phyloP scores from a whole-genome alignment of 1,139 yeast species.

The Candida sp. region DNA sequence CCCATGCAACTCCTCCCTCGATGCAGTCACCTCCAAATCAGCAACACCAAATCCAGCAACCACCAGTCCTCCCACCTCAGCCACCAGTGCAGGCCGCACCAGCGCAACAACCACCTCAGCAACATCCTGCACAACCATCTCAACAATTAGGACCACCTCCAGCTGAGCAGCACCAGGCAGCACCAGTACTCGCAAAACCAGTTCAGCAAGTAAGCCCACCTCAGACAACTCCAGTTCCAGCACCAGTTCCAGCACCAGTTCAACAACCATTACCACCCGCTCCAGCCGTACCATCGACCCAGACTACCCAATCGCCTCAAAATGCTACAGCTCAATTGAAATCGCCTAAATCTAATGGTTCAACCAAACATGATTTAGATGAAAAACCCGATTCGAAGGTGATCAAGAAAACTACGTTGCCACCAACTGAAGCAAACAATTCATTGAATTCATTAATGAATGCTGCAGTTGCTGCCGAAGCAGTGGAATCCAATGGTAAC shows the following conservation, averaged over 20 bases:
- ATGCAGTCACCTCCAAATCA: slow-evolving; percentile 9
- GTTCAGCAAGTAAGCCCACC: not conserved
- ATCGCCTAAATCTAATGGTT: slow-evolving; percentile 4
- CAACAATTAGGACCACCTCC: slow-evolving; percentile 4
- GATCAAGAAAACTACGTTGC: slow-evolving; percentile 9
- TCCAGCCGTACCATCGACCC: not conserved
- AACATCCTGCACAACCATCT: slow-evolving; percentile 1
- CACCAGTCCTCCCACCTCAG: slow-evolving; percentile 4
- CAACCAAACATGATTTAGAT: slow-evolving; percentile 34
- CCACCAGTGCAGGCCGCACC: slow-evolving; percentile 9
- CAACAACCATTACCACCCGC: slow-evolving; percentile 7
- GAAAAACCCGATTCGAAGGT: slow-evolving; percentile 20
- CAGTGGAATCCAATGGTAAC: slow-evolving; percentile 7
- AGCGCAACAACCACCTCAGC: slow-evolving; percentile 6
- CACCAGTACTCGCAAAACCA: slow-evolving; percentile 3
- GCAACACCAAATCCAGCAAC: slow-evolving; percentile 6
- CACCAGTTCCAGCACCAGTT: slow-evolving; percentile 5
- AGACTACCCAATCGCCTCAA: not conserved
- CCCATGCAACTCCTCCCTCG: slow-evolving; percentile 6
- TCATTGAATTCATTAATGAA: slow-evolving; percentile 27
- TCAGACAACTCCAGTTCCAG: not conserved
- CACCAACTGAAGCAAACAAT: slow-evolving; percentile 6
- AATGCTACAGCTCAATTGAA: not conserved
- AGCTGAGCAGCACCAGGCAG: slow-evolving; percentile 4
- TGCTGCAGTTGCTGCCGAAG: slow-evolving; percentile 13